Conservation (phyloP, 495 filamentous ascomycete species). For the Immersiella caudata region DNA sequence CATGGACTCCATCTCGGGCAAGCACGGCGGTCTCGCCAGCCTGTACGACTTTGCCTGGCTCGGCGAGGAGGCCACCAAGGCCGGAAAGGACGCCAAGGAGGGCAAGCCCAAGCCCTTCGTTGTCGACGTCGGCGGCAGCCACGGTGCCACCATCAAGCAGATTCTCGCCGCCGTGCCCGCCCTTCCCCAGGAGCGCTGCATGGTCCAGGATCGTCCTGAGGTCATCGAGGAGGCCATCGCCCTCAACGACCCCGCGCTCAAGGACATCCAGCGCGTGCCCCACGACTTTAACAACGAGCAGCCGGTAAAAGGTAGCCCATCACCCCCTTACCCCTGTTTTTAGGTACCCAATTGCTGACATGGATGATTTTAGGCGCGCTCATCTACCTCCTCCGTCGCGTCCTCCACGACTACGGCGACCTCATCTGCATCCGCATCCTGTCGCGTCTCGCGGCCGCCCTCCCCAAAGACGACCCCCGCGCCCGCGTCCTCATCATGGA, state of each 20-base stretch:
- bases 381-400: slow-evolving; percentile 48
- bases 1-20: slow-evolving; percentile 21
- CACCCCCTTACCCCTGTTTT: neutral
- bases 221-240: slow-evolving; percentile 35
- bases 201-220: slow-evolving; percentile 46
- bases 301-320: slow-evolving; percentile 37
- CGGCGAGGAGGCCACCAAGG: slow-evolving; percentile 17
- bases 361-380: slow-evolving; percentile 38
- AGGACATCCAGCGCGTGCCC: slow-evolving; percentile 29
- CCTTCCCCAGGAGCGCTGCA: slow-evolving; percentile 34
- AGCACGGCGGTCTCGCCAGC: slow-evolving; percentile 18
- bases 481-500: slow-evolving; percentile 24
- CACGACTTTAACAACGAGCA: slow-evolving; percentile 45
- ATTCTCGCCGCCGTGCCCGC: slow-evolving; percentile 37
- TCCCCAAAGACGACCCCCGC: slow-evolving; percentile 26
- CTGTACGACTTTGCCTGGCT: slow-evolving; percentile 24
- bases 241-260: slow-evolving; percentile 22
- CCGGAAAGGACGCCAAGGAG: neutral
- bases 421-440: slow-evolving; percentile 37
- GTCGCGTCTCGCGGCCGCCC: slow-evolving; percentile 36
- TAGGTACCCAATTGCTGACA: neutral
- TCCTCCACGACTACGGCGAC: slow-evolving; percentile 53
- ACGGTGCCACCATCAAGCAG: slow-evolving; percentile 43
- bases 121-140: slow-evolving; percentile 50
- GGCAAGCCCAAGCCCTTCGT: slow-evolving; percentile 29